Percentiles rank a stretch among this genome's conserved stretches.
Conservation (phyloP, 2,329 filamentous ascomycete genomes). For the Arthrobotrys sphaeroides region DNA sequence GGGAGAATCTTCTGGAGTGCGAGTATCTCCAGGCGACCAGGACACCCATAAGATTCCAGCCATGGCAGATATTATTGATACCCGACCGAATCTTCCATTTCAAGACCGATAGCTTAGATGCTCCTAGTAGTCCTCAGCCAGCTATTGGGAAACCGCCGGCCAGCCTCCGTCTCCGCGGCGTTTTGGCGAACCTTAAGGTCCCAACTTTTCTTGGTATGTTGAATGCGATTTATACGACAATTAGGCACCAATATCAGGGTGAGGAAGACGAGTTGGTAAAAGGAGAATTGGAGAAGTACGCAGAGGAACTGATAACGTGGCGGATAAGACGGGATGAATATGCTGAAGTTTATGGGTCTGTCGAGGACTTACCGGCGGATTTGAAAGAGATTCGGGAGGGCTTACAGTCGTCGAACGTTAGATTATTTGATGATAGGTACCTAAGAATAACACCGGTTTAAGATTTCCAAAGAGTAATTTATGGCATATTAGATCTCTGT, state of each 20-base stretch:
- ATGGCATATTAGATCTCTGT: too few species aligned
- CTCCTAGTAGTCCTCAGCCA: neutral
- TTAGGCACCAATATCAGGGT: neutral
- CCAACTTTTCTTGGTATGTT: conserved; percentile 26
- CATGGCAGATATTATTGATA: conserved; percentile 43
- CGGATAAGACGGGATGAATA: neutral
- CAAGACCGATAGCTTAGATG: neutral
- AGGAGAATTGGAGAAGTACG: conserved; percentile 19
- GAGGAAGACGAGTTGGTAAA: neutral
- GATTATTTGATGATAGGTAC: conserved; percentile 18
- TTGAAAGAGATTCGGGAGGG: conserved; percentile 9
- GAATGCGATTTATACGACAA: conserved; percentile 26
- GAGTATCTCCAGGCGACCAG: conserved; percentile 23
- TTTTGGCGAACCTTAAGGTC: neutral
- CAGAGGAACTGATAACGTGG: conserved; percentile 25
- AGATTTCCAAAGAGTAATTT: too few species aligned
- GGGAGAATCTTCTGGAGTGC: conserved; percentile 14
- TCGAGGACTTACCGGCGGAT: conserved; percentile 7
- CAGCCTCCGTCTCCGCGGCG: neutral
- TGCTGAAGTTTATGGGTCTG: neutral
- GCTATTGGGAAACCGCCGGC: neutral
- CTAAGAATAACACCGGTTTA: neutral
- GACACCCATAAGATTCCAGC: conserved; percentile 16
- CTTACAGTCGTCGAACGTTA: conserved; percentile 1
- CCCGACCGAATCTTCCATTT: conserved; percentile 33